Evolutionary conservation across 2,329 filamentous ascomycete genomes (phyloP), one percentile per base, ranked within the genome.

Genomic region (Sphaerulina musiva): DNA sequence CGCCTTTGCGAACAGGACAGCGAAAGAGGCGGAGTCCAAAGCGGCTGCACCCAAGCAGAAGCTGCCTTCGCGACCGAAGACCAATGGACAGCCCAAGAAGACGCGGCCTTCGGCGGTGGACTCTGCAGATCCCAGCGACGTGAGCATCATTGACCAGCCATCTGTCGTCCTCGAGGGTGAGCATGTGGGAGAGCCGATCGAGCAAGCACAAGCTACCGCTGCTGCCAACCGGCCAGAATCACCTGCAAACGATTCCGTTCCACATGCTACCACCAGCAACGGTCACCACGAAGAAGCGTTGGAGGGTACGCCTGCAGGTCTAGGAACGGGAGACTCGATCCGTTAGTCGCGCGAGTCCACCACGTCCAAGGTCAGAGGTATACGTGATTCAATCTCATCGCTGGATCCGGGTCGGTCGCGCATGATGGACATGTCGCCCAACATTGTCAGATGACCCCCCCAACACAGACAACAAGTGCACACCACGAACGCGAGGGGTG

Each of bases 1-100:
- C 43, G 76, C 81, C 44, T 88, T 84, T 4, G 78, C 84, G 7
- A 83, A 77, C 59, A 89, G 88, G 72, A 46, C 43, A 47, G 50
- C 50, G 14, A 85, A 87, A 4, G 89, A 87, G 71, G 68, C 68
- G 4, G 68, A 70, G 11, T 66, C 67, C 17, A 68, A 69, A 67
- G 69, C 69, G 55, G 70, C 73, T 32, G 70, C 72, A 20, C 44
- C 43, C 14, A 48, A 50, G 17, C 53, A 55, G 42, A 56, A 53
- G 31, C 46, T 56, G 32, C 54, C 54, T 12, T 47, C 46, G 6
- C 41, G 57, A 46, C 53, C 53, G n/a, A 59, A 56, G 52, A 46
- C 51, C 6, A 61, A 59, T 36, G 60, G 58, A 23, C 43, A 53
- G 12, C 38, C 55, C 1, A 61, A 58, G 39, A 46, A 51, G 9